These are phyloP conservation scores for Teratosphaeria nubilosa DNA, from an alignment of 2,329 filamentous ascomycete species.

Conservation along the genomic window DNA sequence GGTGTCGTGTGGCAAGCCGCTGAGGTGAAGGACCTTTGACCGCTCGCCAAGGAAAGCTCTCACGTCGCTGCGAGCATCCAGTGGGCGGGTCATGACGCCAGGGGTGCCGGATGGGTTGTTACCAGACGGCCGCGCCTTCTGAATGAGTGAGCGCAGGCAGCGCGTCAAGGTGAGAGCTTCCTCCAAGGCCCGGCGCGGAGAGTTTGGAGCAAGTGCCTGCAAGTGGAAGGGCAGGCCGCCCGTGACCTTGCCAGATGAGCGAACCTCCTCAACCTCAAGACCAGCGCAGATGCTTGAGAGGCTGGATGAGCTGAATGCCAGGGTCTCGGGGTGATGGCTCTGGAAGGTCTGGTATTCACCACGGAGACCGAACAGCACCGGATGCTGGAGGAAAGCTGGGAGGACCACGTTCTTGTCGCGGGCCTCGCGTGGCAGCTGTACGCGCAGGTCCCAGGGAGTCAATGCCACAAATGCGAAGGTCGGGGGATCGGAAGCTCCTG, in stretches of 20 bases:
- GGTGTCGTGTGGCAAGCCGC: conserved; percentile 90
- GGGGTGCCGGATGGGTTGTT: conserved; percentile 66
- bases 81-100: conserved; percentile 85
- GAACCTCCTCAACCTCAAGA: conserved; percentile 93
- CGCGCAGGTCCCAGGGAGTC: conserved; percentile 95
- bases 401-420: conserved; percentile 96
- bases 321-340: conserved; percentile 92
- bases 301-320: conserved; percentile 91
- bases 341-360: conserved; percentile 99
- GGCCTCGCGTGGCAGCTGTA: conserved; percentile 93
- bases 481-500: conserved; percentile 32
- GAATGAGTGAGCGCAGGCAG: conserved; percentile 82
- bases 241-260: conserved; percentile 96
- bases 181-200: conserved; percentile 91
- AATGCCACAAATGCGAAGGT: conserved; percentile 98
- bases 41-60: conserved; percentile 91
- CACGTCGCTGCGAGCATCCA: conserved; percentile 94
- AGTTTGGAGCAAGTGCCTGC: conserved; percentile 89
- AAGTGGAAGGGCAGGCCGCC: conserved; percentile 97
- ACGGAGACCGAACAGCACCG: conserved; percentile 88
- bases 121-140: conserved; percentile 79
- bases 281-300: conserved; percentile 96
- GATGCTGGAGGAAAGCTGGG: conserved; percentile 94
- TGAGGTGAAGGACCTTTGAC: conserved; percentile 97
- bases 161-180: conserved; percentile 90